These are phyloP conservation scores for Aspergillus uvarum DNA, from an alignment of 2,329 filamentous ascomycete genomes.

Conservation along the genomic window DNA sequence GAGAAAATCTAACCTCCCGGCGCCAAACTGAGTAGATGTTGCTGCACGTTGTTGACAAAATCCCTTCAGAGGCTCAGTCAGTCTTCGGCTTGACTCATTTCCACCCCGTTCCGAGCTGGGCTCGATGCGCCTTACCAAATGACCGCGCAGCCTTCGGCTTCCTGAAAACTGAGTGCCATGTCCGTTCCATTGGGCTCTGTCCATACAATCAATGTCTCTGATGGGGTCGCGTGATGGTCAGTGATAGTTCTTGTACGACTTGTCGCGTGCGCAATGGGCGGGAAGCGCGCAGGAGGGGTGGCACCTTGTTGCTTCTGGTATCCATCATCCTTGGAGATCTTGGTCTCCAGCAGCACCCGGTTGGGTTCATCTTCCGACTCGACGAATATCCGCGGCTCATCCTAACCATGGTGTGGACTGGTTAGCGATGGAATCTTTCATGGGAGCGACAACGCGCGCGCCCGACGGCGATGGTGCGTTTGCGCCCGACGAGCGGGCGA, in stretches of 20 bases:
- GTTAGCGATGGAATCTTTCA: conserved; percentile 14
- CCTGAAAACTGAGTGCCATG: conserved; percentile 98
- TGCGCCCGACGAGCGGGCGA: conserved; percentile 22
- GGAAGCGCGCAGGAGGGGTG: conserved; percentile 26
- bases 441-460: conserved; percentile 15
- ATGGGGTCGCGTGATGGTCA: conserved; percentile 27
- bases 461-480: conserved; percentile 13
- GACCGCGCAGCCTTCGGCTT: conserved; percentile 85
- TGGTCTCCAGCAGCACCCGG: conserved; percentile 80
- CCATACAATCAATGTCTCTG: conserved; percentile 98
- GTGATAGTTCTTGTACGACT: conserved; percentile 7
- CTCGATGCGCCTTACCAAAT: conserved; percentile 68
- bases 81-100: conserved; percentile 16
- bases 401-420: conserved; percentile 45
- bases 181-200: conserved; percentile 87
- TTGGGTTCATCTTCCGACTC: conserved; percentile 90
- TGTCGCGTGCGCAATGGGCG: conserved; percentile 18
- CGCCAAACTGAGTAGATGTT: conserved; percentile 64
- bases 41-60: conserved; percentile 84
- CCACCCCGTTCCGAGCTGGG: conserved; percentile 19
- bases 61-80: conserved; percentile 61
- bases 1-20: conserved; percentile 56
- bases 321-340: conserved; percentile 87
- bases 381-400: conserved; percentile 85
- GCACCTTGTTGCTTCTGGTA: conserved; percentile 97